Conservation (phyloP, 192 early-diverging fungal genomes). For the Coemansia sp. region DNA sequence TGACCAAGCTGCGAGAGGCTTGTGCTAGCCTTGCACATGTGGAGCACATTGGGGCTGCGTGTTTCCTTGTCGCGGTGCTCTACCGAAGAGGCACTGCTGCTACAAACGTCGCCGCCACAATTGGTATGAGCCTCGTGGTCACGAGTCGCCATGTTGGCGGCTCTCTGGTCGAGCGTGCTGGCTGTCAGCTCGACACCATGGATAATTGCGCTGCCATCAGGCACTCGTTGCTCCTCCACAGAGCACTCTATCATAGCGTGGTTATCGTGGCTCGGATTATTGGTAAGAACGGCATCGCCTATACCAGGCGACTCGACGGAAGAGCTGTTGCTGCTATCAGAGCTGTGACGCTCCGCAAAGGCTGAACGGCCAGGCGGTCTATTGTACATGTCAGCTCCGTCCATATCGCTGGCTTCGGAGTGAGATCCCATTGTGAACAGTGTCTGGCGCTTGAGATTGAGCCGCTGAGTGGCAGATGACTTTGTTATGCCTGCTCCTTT, state of each 20-base stretch:
- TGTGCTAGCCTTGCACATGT: conserved; percentile 46
- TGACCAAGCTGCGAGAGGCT: conserved; percentile 32
- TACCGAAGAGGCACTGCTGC: background rate
- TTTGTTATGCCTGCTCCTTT: conserved; percentile 3
- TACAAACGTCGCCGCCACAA: background rate
- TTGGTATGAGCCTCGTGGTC: background rate
- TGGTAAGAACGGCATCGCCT: background rate
- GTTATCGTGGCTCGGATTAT: background rate
- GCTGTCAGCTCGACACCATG: background rate
- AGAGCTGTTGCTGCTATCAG: background rate
- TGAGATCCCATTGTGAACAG: conserved; percentile 51
- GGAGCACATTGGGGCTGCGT: conserved; percentile 10
- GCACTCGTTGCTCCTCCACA: background rate
- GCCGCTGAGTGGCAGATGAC: background rate
- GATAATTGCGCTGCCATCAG: background rate
- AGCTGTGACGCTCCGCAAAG: background rate
- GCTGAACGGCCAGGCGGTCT: background rate
- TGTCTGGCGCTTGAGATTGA: conserved; percentile 22
- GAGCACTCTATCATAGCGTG: background rate
- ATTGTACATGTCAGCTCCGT: conserved; percentile 11
- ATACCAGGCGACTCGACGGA: background rate
- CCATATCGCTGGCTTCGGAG: conserved; percentile 48
- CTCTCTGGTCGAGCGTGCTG: background rate
- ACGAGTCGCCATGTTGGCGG: background rate
- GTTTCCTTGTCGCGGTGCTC: background rate